Conservation (phyloP, 257 asterid genomes). For the Linderniella brevidens region DNA sequence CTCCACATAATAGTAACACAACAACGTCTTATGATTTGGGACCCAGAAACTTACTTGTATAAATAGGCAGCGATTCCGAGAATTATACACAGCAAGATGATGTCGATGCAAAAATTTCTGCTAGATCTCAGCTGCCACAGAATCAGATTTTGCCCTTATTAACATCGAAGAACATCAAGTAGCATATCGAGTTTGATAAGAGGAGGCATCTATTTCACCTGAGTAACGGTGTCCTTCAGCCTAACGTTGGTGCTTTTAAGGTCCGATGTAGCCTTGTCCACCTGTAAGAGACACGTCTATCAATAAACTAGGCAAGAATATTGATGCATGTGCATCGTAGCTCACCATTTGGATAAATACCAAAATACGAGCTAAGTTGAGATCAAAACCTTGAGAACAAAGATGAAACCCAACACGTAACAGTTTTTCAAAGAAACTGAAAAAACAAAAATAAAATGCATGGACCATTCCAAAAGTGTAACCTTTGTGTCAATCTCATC, state of each 20-base stretch:
- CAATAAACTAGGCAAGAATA: no score
- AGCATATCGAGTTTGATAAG: background rate
- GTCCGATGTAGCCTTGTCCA: conserved; percentile 88
- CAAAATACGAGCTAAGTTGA: no score
- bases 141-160: conserved; percentile 2
- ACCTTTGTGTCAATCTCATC: conserved; percentile 99
- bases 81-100: conserved; percentile 44
- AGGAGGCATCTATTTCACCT: conserved; percentile 24
- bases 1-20: no score
- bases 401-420: no score
- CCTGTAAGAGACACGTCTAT: conserved; percentile 30
- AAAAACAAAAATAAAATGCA: background rate
- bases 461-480: conserved; percentile 7
- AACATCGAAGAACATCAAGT: no score
- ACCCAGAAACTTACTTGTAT: conserved; percentile 39
- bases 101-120: conserved; percentile 64
- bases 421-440: no score
- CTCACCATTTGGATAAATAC: no score
- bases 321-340: no score
- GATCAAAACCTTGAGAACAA: no score
- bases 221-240: conserved; percentile 85
- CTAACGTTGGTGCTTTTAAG: conserved; percentile 93
- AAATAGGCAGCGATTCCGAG: conserved; percentile 72
- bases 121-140: conserved; percentile 60
- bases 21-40: background rate